Base-by-base conservation (phyloP, 2,329 filamentous ascomycete species). In the Colletotrichum filicis region DNA sequence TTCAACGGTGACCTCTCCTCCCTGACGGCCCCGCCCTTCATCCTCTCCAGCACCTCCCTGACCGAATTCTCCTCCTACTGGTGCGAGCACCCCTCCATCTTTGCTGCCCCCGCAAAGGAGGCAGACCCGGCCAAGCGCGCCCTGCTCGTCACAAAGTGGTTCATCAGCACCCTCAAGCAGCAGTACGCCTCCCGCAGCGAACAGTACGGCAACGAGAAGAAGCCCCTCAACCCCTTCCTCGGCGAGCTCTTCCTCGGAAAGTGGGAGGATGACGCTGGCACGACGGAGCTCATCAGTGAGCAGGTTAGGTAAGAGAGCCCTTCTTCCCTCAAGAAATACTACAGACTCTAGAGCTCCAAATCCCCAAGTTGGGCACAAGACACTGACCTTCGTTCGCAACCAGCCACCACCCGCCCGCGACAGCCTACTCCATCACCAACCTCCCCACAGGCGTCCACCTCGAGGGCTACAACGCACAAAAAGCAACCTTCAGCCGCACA, bases 391-490 rank as follows among this genome's bases (percentile, higher is more conserved):
- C 24, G 24, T 26, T 26, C 24, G 24, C 24, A 26, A 3, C 24
- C 24, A 26, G 24, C 83, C 96, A 98, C 82, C 97, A 99, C 81
- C 96, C 96, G 65, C 96, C 97, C 2, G 95, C 95, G 46, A 99
- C 96, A 1, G 97, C 96, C 56, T 99, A 98, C 85, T 93, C 91
- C 80, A 97, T 98, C 81, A 92, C 91, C 84, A 98, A 99, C 83
- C 86, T 93, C 75, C 91, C 94, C 79, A 91, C 97, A 74, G 95
- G 95, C 72, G 91, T 98, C 62, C 87, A 88, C 79, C 85, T 93
- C n/a, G 87, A 93, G 85, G 96, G 96, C 66, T 98, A 98, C 86
- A 98, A 98, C 79, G 96, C 94, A 19, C 97, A 98, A 81, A 98
- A 98, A 83, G 95, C 96, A 4, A 97, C 95, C 19, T 98, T 99